A percentile compares a stretch with the other conserved stretches of the same genome.
These are phyloP conservation scores for Pythium chondricola DNA, from an alignment of 352 stramenopile genomes.

Conservation along the genomic window DNA sequence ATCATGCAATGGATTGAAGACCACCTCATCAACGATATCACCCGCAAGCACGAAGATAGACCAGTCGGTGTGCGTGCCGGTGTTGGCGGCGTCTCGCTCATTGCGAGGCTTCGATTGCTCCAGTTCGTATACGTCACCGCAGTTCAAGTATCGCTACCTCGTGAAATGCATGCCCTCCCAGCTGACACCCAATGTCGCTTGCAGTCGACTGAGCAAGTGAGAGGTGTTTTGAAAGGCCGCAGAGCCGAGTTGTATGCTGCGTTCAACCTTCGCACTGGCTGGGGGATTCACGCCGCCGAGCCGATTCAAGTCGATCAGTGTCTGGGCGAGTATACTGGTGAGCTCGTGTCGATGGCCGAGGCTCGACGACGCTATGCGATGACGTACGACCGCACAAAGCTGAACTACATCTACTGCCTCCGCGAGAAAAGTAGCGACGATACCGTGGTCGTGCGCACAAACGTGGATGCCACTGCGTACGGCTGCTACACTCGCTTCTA, in stretches of 20 bases:
- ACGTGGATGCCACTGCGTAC: conserved; percentile 42
- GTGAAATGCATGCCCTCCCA: conserved; percentile 22
- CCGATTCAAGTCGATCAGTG: conserved; percentile 27
- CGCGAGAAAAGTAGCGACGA: conserved; percentile 22
- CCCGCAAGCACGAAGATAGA: conserved; percentile 7
- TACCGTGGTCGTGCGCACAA: conserved; percentile 36
- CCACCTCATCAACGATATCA: conserved; percentile 7
- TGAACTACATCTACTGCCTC: conserved; percentile 58
- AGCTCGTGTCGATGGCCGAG: conserved; percentile 43
- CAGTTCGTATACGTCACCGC: conserved; percentile 28
- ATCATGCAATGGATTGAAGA: conserved; percentile 1
- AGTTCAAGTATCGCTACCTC: conserved; percentile 20
- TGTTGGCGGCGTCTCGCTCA: background rate
- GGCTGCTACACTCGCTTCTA: conserved; percentile 63
- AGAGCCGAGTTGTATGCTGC: conserved; percentile 26
- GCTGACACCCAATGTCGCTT: conserved; percentile 13
- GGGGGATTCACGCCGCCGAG: conserved; percentile 32
- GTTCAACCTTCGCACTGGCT: conserved; percentile 30
- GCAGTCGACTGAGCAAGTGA: conserved; percentile 12
- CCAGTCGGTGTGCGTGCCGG: background rate
- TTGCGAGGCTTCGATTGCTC: conserved; percentile 5
- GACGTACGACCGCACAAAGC: conserved; percentile 15
- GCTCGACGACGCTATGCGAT: conserved; percentile 31
- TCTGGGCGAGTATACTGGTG: conserved; percentile 57
- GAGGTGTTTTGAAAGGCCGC: conserved; percentile 22